Evolutionary conservation across 768 basidiomycete species (phyloP).

Genomic region (Gloeophyllum trabeum): DNA sequence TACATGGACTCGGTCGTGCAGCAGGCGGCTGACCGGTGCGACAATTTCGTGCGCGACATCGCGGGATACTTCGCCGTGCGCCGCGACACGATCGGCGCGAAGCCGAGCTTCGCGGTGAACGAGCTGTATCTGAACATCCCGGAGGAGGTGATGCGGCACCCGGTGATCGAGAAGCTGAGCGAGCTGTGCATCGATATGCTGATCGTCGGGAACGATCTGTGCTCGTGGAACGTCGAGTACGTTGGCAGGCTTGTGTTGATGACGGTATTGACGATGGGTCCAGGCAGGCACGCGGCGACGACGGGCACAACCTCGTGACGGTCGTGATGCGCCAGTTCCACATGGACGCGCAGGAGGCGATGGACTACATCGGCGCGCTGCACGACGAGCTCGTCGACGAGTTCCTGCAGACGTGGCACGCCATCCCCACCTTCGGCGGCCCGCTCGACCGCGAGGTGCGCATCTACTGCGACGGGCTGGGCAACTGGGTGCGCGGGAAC

Average conservation of each 20-base stretch:
- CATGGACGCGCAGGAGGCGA: constrained; percentile 45
- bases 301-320: constrained; percentile 61
- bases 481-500: constrained; percentile 41
- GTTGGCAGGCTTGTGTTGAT: too few species aligned
- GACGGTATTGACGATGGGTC: constrained; percentile 52
- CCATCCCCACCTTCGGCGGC: background rate
- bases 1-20: constrained; percentile 20
- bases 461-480: background rate
- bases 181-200: constrained; percentile 22
- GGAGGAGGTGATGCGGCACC: constrained; percentile 39
- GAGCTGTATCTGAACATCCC: constrained; percentile 50
- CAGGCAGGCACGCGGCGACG: constrained; percentile 52
- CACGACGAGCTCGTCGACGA: background rate
- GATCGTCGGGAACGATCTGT: constrained; percentile 25
- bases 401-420: background rate
- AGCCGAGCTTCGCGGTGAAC: constrained; percentile 37
- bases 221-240: too few species aligned
- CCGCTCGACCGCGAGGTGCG: background rate
- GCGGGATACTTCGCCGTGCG: constrained; percentile 43
- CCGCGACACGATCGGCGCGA: constrained; percentile 41
- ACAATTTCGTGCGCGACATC: constrained; percentile 21
- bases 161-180: constrained; percentile 20
- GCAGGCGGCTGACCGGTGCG: constrained; percentile 18
- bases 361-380: constrained; percentile 44
- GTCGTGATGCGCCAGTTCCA: constrained; percentile 54